Evolutionary conservation across 495 filamentous ascomycete genomes (phyloP), one percentile per base, ranked within the genome.

Genomic region (Melanomma pulvis-pyrius): DNA sequence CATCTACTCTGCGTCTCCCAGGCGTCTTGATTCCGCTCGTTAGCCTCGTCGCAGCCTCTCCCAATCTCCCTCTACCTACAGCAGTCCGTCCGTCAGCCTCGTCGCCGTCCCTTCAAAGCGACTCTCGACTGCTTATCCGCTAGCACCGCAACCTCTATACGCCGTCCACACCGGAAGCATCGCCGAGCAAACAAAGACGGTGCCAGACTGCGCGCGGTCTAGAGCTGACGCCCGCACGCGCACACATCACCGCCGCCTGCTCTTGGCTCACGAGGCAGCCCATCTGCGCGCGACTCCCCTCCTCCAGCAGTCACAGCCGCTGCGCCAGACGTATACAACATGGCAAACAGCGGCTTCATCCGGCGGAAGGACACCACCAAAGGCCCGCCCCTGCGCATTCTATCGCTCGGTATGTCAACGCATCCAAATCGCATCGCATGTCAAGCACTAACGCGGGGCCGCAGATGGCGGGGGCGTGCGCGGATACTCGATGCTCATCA

Each of bases 401-500:
- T 98, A 12, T 97, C 92, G 17, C 85, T 98, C 58, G 92, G 92
- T 94, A 84, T 15, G 5, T 4, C 12, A 4, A 4, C 59, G 87
- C 79, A 29, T 58, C 32, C 32, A 19, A 26, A 13, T 3, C 46
- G 28, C n/a, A 17, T n/a, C 46, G 8, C 25, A 46, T 46, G 2
- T 28, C 34, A 17, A 24, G 25, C 53, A 65, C 63, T 71, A 39
- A 71, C 60, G 36, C 53, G 49, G 30, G 30, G 36, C 48, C 46
- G 8, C 72, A 96, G 94, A 97, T 84, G 94, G 94, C 74, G 94
- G 94, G 69, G 94, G 94, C 65, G 93, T 99, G 55, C 87, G 96
- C 67, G 94, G 94, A 44, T 99, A 97, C 81, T 97, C 93, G 53
- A 96, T 97, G 84, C 87, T 96, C 73, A 90, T 96, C 66, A 88